Percentiles rank a stretch among this genome's conserved stretches.
Evolutionary conservation across 805 yeast genomes (phyloP).

Genomic region (Cyberlindnera japonica): DNA sequence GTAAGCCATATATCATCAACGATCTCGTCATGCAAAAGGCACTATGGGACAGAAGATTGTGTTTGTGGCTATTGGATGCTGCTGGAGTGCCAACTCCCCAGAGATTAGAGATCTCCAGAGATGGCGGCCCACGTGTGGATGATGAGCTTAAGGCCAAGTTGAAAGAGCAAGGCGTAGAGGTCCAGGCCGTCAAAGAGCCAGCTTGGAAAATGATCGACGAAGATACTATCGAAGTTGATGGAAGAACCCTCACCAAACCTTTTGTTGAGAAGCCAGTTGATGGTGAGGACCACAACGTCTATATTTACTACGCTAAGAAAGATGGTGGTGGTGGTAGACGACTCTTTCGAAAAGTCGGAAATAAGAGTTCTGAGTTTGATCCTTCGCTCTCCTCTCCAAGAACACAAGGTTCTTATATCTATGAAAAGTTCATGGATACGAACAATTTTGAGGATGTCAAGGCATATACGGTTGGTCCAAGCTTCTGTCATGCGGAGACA

Average conservation of each 20-base stretch:
- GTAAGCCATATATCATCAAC: conserved; percentile 87
- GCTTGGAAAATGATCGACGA: conserved; percentile 85
- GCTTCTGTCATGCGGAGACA: conserved; percentile 95
- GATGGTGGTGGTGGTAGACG: conserved; percentile 98
- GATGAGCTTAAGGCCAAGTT: conserved; percentile 60
- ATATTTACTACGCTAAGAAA: conserved; percentile 80
- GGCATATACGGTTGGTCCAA: conserved; percentile 93
- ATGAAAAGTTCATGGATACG: conserved; percentile 95
- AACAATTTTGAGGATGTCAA: conserved; percentile 98
- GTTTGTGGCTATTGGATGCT: conserved; percentile 71
- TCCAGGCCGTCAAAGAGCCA: conserved; percentile 53
- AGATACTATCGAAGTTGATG: conserved; percentile 76
- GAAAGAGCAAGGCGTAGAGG: conserved; percentile 53
- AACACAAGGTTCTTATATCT: conserved; percentile 85
- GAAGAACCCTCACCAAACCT: conserved; percentile 73
- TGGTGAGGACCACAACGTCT: conserved; percentile 97
- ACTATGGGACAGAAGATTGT: conserved; percentile 95
- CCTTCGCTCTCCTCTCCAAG: conserved; percentile 71
- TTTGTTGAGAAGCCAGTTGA: conserved; percentile 98
- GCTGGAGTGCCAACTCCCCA: conserved; percentile 88
- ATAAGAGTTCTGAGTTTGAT: conserved; percentile 94
- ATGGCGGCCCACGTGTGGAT: conserved; percentile 91
- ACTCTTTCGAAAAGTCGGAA: conserved; percentile 92
- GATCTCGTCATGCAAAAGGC: conserved; percentile 89
- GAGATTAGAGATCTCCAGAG: conserved; percentile 85